phyloP scores from a whole-genome alignment of 2,329 filamentous ascomycete genomes.

The Ceratocystis papillata region DNA sequence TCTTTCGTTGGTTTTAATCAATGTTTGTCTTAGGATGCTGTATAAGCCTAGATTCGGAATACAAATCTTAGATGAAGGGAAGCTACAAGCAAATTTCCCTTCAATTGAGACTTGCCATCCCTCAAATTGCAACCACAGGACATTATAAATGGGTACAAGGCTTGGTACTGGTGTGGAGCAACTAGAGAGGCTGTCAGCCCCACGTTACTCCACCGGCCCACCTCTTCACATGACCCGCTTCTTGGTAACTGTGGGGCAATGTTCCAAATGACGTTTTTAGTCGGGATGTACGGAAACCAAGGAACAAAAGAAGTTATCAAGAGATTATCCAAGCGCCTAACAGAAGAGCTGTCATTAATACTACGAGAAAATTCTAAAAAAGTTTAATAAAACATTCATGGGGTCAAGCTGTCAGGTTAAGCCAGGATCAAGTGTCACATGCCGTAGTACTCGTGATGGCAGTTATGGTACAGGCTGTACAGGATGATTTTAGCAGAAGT shows the following conservation, averaged over 20 bases:
- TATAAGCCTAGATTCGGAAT: too few species aligned
- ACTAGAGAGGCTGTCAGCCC: not conserved
- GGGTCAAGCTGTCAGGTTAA: not conserved
- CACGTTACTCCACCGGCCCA: not conserved
- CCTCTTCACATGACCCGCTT: not conserved
- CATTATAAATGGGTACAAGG: too few species aligned
- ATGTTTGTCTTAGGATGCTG: too few species aligned
- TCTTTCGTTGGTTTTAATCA: too few species aligned
- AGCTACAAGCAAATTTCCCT: too few species aligned
- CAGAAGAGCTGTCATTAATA: not conserved
- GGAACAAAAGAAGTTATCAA: not conserved
- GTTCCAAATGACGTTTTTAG: not conserved
- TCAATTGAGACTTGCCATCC: too few species aligned
- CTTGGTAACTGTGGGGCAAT: not conserved
- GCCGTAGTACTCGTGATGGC: not conserved
- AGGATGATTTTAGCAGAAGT: not conserved
- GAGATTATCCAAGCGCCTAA: slow-evolving; percentile 4
- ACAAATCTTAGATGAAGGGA: too few species aligned
- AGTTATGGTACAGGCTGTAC: not conserved
- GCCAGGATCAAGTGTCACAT: slow-evolving; percentile 8
- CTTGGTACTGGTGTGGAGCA: not conserved
- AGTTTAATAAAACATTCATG: not conserved
- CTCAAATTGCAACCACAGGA: too few species aligned
- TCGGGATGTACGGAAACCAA: not conserved
- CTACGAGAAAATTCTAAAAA: not conserved